Conservation (phyloP, 495 filamentous ascomycete species). For the Trichoderma parareesei region DNA sequence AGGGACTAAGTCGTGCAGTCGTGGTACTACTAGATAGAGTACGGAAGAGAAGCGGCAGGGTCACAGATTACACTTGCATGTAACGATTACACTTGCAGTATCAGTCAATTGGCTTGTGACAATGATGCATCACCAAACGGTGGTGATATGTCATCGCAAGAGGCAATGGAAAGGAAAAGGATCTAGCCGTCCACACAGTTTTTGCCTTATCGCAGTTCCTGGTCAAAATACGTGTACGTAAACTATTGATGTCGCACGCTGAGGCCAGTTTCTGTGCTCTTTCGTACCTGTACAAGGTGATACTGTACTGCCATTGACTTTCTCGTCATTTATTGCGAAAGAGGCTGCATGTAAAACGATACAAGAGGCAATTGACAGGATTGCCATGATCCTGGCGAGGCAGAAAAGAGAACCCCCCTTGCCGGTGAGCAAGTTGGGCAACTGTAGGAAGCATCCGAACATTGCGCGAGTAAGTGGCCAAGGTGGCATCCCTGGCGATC, state of each 20-base stretch:
- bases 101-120: background rate
- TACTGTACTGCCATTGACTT: no score
- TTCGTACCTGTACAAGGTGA: background rate
- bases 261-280: background rate
- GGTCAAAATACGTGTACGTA: background rate
- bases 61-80: no score
- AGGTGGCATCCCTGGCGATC: no score
- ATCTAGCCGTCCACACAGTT: no score
- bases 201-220: background rate
- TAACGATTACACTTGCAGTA: no score
- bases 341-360: background rate
- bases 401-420: background rate
- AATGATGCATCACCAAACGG: background rate
- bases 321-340: background rate
- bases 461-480: background rate
- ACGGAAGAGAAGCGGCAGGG: no score
- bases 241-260: background rate
- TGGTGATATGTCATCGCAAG: no score
- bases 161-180: no score
- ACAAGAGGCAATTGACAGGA: background rate
- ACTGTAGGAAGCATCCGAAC: background rate
- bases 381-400: background rate
- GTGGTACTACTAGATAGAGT: no score
- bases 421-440: background rate
- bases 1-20: no score